A percentile compares a stretch with the other conserved stretches of the same genome.
phyloP scores from a whole-genome alignment of 768 basidiomycete species.

The Pleurotus sapidus region DNA sequence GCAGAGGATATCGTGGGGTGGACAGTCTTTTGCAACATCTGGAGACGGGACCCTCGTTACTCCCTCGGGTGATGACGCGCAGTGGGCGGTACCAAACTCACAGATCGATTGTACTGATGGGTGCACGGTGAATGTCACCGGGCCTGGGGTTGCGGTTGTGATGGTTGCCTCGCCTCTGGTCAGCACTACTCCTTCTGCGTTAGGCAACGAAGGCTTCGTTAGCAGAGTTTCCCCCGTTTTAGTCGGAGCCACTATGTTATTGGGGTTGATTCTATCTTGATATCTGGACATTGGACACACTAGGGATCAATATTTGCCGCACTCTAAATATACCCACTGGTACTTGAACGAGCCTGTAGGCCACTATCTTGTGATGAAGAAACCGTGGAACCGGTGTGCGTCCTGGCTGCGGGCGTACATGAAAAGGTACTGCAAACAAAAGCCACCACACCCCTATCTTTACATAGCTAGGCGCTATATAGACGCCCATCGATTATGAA shows the following conservation, averaged over 20 bases:
- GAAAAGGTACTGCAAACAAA: no score
- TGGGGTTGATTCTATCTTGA: not conserved
- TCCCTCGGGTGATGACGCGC: constrained; percentile 12
- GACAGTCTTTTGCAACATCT: constrained; percentile 42
- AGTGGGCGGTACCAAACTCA: constrained; percentile 34
- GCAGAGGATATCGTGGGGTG: constrained; percentile 60
- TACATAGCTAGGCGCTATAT: no score
- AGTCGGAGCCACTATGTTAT: not conserved
- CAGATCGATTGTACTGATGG: constrained; percentile 38
- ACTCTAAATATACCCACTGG: no score
- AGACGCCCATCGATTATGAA: constrained; percentile 5
- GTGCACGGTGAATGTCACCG: constrained; percentile 44
- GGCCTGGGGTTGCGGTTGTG: constrained; percentile 47
- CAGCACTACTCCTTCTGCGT: not conserved
- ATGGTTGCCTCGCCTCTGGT: constrained; percentile 20
- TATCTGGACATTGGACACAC: not conserved
- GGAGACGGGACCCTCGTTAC: constrained; percentile 36
- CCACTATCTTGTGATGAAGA: no score
- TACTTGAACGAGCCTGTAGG: no score
- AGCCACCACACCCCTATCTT: no score
- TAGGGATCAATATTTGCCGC: no score
- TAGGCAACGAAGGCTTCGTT: not conserved
- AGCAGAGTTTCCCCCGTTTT: not conserved
- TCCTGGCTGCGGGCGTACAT: no score
- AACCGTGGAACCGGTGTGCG: no score